phyloP scores from a whole-genome alignment of 2,329 filamentous ascomycete species.

The Aureobasidium sp. region DNA sequence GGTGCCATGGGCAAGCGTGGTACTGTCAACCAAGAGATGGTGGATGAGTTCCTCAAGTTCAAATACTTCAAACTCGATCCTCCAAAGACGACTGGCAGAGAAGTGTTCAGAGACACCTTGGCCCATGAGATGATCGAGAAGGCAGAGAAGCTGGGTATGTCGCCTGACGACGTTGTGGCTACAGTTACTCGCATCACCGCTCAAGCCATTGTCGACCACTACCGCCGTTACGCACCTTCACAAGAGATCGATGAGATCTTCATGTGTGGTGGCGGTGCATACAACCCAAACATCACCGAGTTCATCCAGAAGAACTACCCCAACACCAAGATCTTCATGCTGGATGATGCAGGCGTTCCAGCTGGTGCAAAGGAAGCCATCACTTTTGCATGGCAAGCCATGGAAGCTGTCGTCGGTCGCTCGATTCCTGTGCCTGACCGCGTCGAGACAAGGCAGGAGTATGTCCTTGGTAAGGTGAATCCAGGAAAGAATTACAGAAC shows the following conservation, averaged over 20 bases:
- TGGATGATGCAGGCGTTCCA: slow-evolving; percentile 51
- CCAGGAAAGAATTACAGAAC: slow-evolving; percentile 47
- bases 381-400: slow-evolving; percentile 52
- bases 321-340: slow-evolving; percentile 42
- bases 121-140: slow-evolving; percentile 45
- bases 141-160: slow-evolving; percentile 36
- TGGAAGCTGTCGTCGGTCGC: slow-evolving; percentile 50
- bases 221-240: slow-evolving; percentile 40
- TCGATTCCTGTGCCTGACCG: slow-evolving; percentile 46
- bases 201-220: slow-evolving; percentile 47
- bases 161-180: slow-evolving; percentile 46
- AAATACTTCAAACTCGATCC: slow-evolving; percentile 44
- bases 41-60: slow-evolving; percentile 26
- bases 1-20: slow-evolving; percentile 23
- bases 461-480: slow-evolving; percentile 47
- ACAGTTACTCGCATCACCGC: slow-evolving; percentile 53
- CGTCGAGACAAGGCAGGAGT: slow-evolving; percentile 44
- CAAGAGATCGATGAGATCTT: slow-evolving; percentile 47
- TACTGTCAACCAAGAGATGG: slow-evolving; percentile 23
- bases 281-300: slow-evolving; percentile 49
- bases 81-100: slow-evolving; percentile 51
- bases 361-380: slow-evolving; percentile 52
- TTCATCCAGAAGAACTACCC: slow-evolving; percentile 45
- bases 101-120: slow-evolving; percentile 51
- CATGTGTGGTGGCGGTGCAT: slow-evolving; percentile 52